Base-by-base conservation (phyloP, 148 eudicot genomes). In the Tetragonia tetragonoides region DNA sequence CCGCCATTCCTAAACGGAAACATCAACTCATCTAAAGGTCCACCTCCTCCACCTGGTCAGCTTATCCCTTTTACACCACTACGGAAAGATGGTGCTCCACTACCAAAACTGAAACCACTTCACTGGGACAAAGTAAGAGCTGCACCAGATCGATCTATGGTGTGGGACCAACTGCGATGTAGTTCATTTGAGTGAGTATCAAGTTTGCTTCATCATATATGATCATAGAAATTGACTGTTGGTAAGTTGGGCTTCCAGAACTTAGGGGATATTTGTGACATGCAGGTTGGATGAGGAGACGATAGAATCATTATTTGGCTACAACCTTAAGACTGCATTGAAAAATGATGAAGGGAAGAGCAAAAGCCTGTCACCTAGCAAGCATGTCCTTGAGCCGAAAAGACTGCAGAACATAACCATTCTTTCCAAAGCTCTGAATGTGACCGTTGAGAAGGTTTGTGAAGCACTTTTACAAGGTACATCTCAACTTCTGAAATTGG, bases 81-180 rank as follows among this genome's bases (percentile, higher is more conserved):
- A 82, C 92, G 97, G 10, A 95, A 93, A 91, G 92, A 91, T 44
- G 97, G 99, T 18, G 71, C 83, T 75, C 93, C 97, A 12, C 78
- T 95, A 78, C 90, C 99, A 41, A 95, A 93, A 83, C 84, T 95
- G 73, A 95, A 93, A 85, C 97, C 99, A 38, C 97, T 95, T 72
- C 99, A 95, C 68, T 95, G 99, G 99, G 99, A 95, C 82, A 95
- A 95, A 87, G 97, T 95, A 47, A 87, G 99, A 80, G 99, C 97
- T 66, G 85, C 93, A 41, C 89, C 94, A 6, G 91, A 95, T 80
- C 90, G 89, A 41, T 86, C 97, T 49, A 95, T 90, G 87, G 99
- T 95, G 70, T 95, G 98, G 99, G 99, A 95, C 88, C 86, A 93
- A 81, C 85, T 95, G 51, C 86, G 90, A 15, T 86, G 97, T 42